Percentiles rank a stretch among this genome's conserved stretches.
These are phyloP conservation scores for Trichoderma semiorbis DNA, from an alignment of 2,329 filamentous ascomycete species.

Conservation along the genomic window DNA sequence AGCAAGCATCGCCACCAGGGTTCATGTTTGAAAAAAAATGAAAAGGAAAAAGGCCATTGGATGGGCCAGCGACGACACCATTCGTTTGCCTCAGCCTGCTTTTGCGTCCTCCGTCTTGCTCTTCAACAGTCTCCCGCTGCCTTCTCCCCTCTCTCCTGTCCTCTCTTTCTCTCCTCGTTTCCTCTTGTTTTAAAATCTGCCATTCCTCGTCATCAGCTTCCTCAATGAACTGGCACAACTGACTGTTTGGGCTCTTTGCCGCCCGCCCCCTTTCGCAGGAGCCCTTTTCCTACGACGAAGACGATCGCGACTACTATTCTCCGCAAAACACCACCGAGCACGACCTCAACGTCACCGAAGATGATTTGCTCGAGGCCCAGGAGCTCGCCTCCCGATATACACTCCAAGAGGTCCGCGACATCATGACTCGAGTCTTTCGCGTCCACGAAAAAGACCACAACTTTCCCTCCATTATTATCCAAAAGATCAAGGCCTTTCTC, in stretches of 20 bases:
- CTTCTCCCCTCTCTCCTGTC: too few species aligned
- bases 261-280: conserved; percentile 22
- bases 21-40: neutral
- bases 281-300: conserved; percentile 40
- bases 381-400: conserved; percentile 42
- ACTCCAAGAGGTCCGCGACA: conserved; percentile 42
- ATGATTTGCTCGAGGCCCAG: conserved; percentile 45
- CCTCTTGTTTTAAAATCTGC: neutral
- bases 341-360: conserved; percentile 44
- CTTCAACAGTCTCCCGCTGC: neutral
- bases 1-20: neutral
- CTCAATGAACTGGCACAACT: neutral
- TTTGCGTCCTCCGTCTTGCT: neutral
- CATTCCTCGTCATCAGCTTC: neutral
- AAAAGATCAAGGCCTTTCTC: conserved; percentile 41
- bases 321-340: conserved; percentile 32
- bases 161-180: neutral
- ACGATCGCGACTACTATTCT: conserved; percentile 32
- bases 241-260: neutral
- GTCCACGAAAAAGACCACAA: conserved; percentile 44
- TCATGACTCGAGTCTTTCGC: conserved; percentile 40
- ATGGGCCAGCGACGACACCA: neutral
- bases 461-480: conserved; percentile 38
- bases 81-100: neutral
- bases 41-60: neutral